Percentiles rank a stretch among this genome's conserved stretches.
Conservation (phyloP, 2,329 filamentous ascomycete genomes). For the Cytospora piceae region DNA sequence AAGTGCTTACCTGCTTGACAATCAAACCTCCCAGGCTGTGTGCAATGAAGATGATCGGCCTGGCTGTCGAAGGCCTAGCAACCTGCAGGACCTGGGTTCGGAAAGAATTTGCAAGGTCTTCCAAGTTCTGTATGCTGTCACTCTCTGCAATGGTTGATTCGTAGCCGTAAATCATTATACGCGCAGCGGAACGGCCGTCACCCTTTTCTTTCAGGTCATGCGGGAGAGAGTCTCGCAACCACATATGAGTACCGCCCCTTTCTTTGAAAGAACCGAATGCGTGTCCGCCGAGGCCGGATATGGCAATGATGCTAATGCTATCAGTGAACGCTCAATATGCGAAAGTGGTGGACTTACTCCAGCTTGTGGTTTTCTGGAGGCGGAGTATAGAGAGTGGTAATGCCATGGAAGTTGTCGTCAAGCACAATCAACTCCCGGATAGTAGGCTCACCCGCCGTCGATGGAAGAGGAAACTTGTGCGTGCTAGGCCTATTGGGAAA, state of each 20-base stretch:
- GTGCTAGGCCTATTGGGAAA: background rate
- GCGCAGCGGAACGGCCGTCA: background rate
- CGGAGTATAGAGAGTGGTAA: background rate
- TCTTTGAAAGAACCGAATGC: constrained; percentile 7
- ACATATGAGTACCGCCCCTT: constrained; percentile 1
- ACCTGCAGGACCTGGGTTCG: background rate
- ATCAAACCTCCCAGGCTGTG: background rate
- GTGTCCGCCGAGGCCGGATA: constrained; percentile 1
- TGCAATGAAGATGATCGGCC: background rate
- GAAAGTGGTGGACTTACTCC: background rate
- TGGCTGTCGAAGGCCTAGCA: background rate
- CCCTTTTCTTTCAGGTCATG: background rate
- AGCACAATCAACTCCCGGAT: background rate
- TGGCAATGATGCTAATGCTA: constrained; percentile 34
- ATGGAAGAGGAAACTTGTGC: background rate
- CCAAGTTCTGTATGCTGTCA: background rate
- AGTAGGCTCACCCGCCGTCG: background rate
- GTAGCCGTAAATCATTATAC: background rate
- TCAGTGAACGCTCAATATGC: background rate
- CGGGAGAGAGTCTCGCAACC: constrained; percentile 3
- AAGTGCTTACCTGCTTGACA: background rate
- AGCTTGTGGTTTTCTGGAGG: background rate
- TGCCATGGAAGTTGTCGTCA: background rate
- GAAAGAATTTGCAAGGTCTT: background rate
- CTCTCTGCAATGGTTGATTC: background rate